Evolutionary conservation across 805 yeast genomes (phyloP), one percentile per base, ranked within the genome.

Genomic region (Yarrowia sp.): DNA sequence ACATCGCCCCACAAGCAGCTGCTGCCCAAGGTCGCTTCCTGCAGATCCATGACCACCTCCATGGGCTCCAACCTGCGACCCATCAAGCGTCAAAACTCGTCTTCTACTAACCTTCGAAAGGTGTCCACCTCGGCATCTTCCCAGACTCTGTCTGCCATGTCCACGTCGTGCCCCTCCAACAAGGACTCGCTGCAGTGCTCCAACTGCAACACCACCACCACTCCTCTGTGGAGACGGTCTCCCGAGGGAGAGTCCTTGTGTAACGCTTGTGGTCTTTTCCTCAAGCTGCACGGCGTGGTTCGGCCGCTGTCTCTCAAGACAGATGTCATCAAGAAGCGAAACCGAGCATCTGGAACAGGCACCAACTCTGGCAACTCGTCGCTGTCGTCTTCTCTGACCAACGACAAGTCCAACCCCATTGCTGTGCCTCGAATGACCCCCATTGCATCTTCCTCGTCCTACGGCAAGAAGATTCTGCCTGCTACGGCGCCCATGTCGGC

Each of bases 221-320:
- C 99, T 0, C 99, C 99, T 0, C 76, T 93, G 33, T 93, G 99
- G 99, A 80, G 99, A 71, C 81, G 98, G 65, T 91, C 92, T 69
- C 92, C 97, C 0, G 91, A 90, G 68, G 98, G 98, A 1, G 90
- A 91, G 75, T 96, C 98, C 0, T 78, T 93, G 66, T 93, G 99
- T 77, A 93, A 93, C 74, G 99, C 99, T 0, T 93, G 99, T 78
- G 99, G 99, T 0, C 78, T 93, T 67, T 93, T 93, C 71, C 81
- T 91, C 74, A 93, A 93, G 76, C 78, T 93, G 41, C 98, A 93
- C 72, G 99, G 98, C 15, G 96, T 92, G 13, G 96, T 92, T 67
- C 82, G 99, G 66, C 99, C 99, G 1, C 79, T 95, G 65, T 88
- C 96, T n/a, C 80, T 92, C 71, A 92, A 92, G 75, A 90, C 97